Evolutionary conservation across 805 yeast species (phyloP), one percentile per base, ranked within the genome.

Genomic region (Spathaspora girioi): DNA sequence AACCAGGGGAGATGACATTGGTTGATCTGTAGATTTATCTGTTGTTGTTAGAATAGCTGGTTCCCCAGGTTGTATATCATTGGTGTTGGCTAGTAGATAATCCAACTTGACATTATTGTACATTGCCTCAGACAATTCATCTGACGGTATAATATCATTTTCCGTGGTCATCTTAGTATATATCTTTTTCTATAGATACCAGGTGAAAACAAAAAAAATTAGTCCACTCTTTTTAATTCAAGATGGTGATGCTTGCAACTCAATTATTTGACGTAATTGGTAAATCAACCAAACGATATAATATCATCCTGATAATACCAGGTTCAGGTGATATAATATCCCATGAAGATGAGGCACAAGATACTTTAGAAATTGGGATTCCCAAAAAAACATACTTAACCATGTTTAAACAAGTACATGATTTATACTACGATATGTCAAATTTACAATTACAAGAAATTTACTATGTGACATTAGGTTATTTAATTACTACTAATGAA

Each of bases 401-500:
- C 23, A 35, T 71, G 5, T 74, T 74, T 54, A 64, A 60, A 42
- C 67, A 66, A 51, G 65, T 66, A 23, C 77, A 72, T 51, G 46
- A 53, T 1, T 58, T 50, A 40, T 70, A 71, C 69, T 67, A 66
- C 41, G 40, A 20, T 15, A 3, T 20, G 2, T 14, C 50, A n/a
- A 29, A 31, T 17, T 15, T 15, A 14, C 38, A 23, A 23, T 4
- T 45, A 11, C 12, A 42, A 42, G 9, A 32, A 45, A 11, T 59
- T 17, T 71, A 71, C 50, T 56, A 57, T 46, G 65, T 67, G 57
- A 67, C 75, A 0, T 45, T 70, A n/a, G 69, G 75, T 1, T 63
- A 63, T 44, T 54, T 74, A 41, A 43, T 67, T 15, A 72, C 76
- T 14, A 69, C 77, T 15, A 70, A 73, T 52, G 79, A 74, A 47